These are phyloP conservation scores for Proliferodiscus dingleyae DNA, from an alignment of 2,329 filamentous ascomycete species.

Conservation along the genomic window DNA sequence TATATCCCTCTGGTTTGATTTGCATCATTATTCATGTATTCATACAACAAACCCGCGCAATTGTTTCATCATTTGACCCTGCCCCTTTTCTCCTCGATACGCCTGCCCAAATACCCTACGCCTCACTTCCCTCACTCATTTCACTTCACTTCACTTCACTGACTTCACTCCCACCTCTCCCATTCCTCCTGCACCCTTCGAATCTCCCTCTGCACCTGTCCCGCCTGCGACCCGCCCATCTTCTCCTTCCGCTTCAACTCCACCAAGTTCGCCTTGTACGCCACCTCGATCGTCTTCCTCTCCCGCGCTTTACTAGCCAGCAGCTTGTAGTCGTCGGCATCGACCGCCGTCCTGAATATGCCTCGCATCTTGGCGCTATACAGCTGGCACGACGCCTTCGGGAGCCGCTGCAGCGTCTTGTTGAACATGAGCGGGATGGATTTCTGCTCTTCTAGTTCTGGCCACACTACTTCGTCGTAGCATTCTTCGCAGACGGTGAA, in stretches of 20 bases:
- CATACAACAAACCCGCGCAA: no score
- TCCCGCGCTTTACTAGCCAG: constrained; percentile 54
- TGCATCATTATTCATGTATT: no score
- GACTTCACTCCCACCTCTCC: constrained; percentile 47
- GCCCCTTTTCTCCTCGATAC: no score
- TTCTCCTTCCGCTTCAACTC: constrained; percentile 17
- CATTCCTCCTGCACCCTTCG: constrained; percentile 46
- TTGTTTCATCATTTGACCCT: no score
- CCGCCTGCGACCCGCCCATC: constrained; percentile 2
- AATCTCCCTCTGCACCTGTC: constrained; percentile 36
- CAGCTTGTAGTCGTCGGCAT: constrained; percentile 60
- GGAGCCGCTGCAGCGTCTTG: constrained; percentile 51
- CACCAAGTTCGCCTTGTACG: constrained; percentile 20
- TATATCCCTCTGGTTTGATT: no score
- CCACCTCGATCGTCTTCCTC: constrained; percentile 36
- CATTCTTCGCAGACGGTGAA: constrained; percentile 86
- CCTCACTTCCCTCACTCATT: no score
- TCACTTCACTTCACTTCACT: no score
- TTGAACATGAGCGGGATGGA: constrained; percentile 63
- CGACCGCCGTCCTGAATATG: constrained; percentile 63
- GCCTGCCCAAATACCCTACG: no score
- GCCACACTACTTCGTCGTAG: constrained; percentile 74
- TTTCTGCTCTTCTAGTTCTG: constrained; percentile 50
- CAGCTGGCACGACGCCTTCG: constrained; percentile 64
- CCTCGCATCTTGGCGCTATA: constrained; percentile 76